Evolutionary conservation across 257 asterid genomes (phyloP).

Genomic region (Henckelia pumila): DNA sequence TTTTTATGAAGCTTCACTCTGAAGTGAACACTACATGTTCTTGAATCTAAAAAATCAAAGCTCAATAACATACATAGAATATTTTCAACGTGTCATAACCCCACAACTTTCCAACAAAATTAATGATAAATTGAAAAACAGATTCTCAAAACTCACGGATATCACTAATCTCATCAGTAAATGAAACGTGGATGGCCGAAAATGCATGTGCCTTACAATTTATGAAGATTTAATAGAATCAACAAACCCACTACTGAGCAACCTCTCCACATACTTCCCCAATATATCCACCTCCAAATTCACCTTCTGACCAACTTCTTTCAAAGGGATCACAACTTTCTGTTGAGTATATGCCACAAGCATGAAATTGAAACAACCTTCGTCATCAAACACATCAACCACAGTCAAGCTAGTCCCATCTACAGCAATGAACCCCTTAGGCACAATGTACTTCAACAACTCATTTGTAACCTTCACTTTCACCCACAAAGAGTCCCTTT

Average conservation of each 20-base stretch:
- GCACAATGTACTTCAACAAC: constrained; percentile 72
- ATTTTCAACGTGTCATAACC: background rate
- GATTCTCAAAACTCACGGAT: background rate
- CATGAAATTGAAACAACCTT: constrained; percentile 67
- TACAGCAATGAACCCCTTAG: constrained; percentile 76
- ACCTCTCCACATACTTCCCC: constrained; percentile 90
- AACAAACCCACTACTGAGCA: constrained; percentile 58
- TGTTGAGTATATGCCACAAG: constrained; percentile 75
- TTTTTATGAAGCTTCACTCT: background rate
- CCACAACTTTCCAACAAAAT: constrained; percentile 5
- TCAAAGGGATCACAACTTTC: constrained; percentile 67
- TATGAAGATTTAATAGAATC: constrained; percentile 43
- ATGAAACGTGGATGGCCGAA: background rate
- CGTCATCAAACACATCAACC: constrained; percentile 76
- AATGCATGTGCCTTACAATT: constrained; percentile 19
- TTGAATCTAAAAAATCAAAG: constrained; percentile 10
- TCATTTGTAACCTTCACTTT: constrained; percentile 56
- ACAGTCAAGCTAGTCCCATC: constrained; percentile 94
- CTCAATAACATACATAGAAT: background rate
- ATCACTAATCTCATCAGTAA: background rate
- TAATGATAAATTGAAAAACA: background rate
- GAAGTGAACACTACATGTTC: background rate
- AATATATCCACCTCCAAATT: constrained; percentile 87
- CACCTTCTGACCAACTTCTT: constrained; percentile 81
- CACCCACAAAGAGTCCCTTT: constrained; percentile 87